Conservation (phyloP, 257 asterid genomes). For the Solanum pinnatisectum region DNA sequence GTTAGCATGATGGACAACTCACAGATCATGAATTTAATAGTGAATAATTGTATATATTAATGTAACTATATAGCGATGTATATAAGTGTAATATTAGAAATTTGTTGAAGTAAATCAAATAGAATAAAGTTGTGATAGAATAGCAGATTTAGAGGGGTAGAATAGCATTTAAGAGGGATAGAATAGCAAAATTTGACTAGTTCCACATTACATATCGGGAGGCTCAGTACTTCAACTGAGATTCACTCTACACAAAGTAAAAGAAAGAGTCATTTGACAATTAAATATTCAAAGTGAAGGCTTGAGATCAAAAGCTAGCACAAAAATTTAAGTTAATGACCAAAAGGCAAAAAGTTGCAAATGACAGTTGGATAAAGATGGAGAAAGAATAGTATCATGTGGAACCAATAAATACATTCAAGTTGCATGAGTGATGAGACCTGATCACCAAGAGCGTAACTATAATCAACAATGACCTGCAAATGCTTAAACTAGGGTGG, state of each 20-base stretch:
- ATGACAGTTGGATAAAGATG: not conserved
- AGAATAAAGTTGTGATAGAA: not conserved
- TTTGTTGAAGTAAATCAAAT: not conserved
- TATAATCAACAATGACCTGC: not conserved
- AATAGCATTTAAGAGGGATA: not conserved
- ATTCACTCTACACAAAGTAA: not conserved
- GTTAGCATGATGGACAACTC: not conserved
- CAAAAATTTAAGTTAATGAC: not conserved
- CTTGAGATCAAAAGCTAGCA: not conserved
- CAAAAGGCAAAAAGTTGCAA: not conserved
- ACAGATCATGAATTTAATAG: not conserved
- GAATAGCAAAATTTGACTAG: not conserved
- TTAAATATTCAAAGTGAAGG: not conserved
- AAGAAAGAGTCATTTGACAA: not conserved
- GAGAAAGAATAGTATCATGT: not conserved
- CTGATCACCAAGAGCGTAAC: not conserved
- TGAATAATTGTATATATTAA: too few species aligned
- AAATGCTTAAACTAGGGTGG: not conserved
- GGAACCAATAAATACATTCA: not conserved
- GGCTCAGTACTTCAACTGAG: too few species aligned
- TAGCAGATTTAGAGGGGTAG: too few species aligned
- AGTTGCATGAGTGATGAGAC: not conserved
- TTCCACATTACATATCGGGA: too few species aligned
- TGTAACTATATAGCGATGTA: not conserved
- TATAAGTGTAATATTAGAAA: not conserved